Conservation (phyloP, 2,329 filamentous ascomycete genomes). For the Fusarium luffae region DNA sequence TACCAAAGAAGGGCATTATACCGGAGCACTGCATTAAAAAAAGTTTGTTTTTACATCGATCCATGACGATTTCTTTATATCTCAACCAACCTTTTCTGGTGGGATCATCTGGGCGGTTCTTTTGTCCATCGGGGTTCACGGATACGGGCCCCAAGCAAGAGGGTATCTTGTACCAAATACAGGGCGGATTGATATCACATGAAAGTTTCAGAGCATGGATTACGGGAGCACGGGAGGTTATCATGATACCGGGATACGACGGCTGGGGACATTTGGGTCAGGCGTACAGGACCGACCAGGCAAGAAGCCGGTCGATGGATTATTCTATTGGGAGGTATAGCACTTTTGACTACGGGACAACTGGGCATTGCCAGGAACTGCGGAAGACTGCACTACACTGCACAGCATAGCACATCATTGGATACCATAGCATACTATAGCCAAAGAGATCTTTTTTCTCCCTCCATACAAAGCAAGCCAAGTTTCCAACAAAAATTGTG, state of each 20-base stretch:
- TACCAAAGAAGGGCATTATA: conserved; percentile 60
- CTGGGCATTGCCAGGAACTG: conserved; percentile 42
- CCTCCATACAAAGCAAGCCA: conserved; percentile 39
- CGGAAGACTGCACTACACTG: conserved; percentile 46
- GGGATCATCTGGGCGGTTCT: conserved; percentile 42
- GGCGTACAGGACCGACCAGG: conserved; percentile 45
- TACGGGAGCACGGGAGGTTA: conserved; percentile 48
- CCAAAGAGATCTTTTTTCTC: conserved; percentile 41
- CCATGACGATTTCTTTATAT: conserved; percentile 38
- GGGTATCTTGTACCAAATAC: conserved; percentile 49
- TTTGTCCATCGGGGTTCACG: conserved; percentile 39
- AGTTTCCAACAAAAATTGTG: conserved; percentile 7
- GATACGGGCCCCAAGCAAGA: conserved; percentile 39
- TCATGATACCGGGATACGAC: conserved; percentile 50
- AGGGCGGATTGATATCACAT: conserved; percentile 48
- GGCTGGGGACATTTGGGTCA: conserved; percentile 39
- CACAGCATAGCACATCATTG: conserved; percentile 45
- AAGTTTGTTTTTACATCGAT: conserved; percentile 46
- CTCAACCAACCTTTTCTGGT: conserved; percentile 30
- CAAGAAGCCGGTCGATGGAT: conserved; percentile 41
- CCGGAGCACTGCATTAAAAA: conserved; percentile 63
- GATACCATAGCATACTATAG: conserved; percentile 46
- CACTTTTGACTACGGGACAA: conserved; percentile 36
- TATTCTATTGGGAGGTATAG: conserved; percentile 39
- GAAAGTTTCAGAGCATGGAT: conserved; percentile 52